Evolutionary conservation across 208 protist species (phyloP).

Genomic region (Angomonas ambiguus): DNA sequence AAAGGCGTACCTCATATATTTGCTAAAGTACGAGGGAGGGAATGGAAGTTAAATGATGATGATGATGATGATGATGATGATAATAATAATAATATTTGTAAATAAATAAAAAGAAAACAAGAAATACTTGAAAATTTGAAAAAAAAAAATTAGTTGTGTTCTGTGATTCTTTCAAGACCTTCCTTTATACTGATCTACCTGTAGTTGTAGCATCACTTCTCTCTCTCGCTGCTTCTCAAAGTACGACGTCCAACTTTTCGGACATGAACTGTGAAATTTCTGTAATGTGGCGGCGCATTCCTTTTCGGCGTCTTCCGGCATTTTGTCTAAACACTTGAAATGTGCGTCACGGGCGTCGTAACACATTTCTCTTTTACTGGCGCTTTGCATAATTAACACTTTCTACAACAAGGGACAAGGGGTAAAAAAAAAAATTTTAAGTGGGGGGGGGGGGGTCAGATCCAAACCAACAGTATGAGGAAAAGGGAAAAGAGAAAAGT

Average conservation of each 20-base stretch:
- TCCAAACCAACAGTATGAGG: background rate
- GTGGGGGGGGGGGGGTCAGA: background rate
- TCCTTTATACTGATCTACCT: slow-evolving; percentile 62
- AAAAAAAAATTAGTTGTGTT: slow-evolving; percentile 5
- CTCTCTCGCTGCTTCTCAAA: slow-evolving; percentile 83
- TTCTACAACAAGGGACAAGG: background rate
- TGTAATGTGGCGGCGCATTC: slow-evolving; percentile 36
- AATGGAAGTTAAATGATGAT: too few relatives aligned
- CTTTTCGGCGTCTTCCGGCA: slow-evolving; percentile 61
- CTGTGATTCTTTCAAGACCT: slow-evolving; percentile 10
- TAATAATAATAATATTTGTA: background rate
- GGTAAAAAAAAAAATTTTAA: slow-evolving; percentile 18
- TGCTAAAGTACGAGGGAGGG: background rate
- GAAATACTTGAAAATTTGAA: background rate
- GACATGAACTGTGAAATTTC: slow-evolving; percentile 56
- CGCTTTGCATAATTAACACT: slow-evolving; percentile 55
- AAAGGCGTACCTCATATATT: background rate
- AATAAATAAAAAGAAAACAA: slow-evolving; percentile 13
- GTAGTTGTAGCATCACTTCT: slow-evolving; percentile 73
- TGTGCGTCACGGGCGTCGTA: slow-evolving; percentile 70
- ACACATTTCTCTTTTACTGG: slow-evolving; percentile 71
- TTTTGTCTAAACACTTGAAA: slow-evolving; percentile 74
- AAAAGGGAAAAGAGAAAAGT: background rate
- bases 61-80: too few relatives aligned
- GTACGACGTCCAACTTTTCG: slow-evolving; percentile 69